These are phyloP conservation scores for Metarhizium brunneum DNA, from an alignment of 2,329 filamentous ascomycete species.

Conservation along the genomic window DNA sequence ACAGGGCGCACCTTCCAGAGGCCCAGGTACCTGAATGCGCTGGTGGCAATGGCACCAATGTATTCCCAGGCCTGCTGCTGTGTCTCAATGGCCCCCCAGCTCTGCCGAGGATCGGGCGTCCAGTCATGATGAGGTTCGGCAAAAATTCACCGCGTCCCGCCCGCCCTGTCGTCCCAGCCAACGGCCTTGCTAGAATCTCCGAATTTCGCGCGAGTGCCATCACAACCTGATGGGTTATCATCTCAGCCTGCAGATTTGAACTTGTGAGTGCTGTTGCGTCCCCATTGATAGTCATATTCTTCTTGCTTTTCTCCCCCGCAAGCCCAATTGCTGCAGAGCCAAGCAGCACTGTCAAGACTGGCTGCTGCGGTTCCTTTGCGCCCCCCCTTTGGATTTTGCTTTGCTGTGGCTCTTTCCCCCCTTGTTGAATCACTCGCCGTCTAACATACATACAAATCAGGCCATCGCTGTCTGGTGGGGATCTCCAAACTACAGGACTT, in stretches of 20 bases:
- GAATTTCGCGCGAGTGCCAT: slow-evolving; percentile 1
- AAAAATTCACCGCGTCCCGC: not conserved
- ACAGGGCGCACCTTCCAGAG: not conserved
- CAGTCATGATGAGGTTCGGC: not conserved
- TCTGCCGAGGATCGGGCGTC: not conserved
- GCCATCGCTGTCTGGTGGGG: not conserved
- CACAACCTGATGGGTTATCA: not conserved
- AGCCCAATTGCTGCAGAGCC: not conserved
- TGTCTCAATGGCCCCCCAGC: not conserved
- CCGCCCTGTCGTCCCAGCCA: not conserved
- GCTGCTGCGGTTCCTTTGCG: not conserved
- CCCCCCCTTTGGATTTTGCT: not conserved
- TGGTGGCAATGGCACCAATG: too few relatives aligned
- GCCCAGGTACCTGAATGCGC: not conserved
- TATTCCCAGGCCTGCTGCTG: not conserved
- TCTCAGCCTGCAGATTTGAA: not conserved
- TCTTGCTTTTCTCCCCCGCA: not conserved
- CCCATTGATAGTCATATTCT: too few relatives aligned
- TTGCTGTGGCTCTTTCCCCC: not conserved
- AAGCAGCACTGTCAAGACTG: not conserved
- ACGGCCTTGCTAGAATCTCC: slow-evolving; percentile 3
- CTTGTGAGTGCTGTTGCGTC: not conserved
- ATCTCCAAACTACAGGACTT: too few relatives aligned
- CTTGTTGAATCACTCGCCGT: not conserved
- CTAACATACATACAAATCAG: not conserved